phyloP scores from a whole-genome alignment of 805 yeast genomes.

The Ascoidea rubescens region DNA sequence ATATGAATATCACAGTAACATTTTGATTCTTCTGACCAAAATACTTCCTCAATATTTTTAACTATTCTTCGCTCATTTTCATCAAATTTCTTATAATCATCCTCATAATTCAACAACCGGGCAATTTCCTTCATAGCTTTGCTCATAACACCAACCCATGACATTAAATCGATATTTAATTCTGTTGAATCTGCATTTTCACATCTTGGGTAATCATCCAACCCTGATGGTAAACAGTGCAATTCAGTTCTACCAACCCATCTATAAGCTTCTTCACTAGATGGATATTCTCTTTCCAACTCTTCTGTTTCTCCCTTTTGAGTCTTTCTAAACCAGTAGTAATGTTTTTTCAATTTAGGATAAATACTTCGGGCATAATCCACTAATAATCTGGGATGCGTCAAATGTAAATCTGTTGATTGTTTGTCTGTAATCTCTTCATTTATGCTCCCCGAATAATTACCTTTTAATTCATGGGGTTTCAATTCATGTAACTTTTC shows the following conservation, averaged over 20 bases:
- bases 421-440: conserved; percentile 9
- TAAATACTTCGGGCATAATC: conserved; percentile 52
- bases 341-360: conserved; percentile 65
- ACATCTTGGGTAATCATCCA: conserved; percentile 92
- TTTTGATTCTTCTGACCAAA: conserved; percentile 60
- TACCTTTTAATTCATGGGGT: not conserved
- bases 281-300: conserved; percentile 45
- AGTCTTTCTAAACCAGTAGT: conserved; percentile 70
- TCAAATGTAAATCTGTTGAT: conserved; percentile 38
- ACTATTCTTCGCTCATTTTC: conserved; percentile 41
- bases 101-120: conserved; percentile 36
- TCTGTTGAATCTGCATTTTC: conserved; percentile 75
- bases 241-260: conserved; percentile 87
- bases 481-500: conserved; percentile 24
- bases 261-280: conserved; percentile 52
- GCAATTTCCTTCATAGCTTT: conserved; percentile 69
- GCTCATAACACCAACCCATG: conserved; percentile 94
- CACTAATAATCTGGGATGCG: conserved; percentile 43
- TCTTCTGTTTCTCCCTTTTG: conserved; percentile 67
- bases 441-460: not conserved
- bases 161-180: conserved; percentile 73
- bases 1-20: conserved; percentile 77
- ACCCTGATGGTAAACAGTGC: conserved; percentile 84
- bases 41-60: conserved; percentile 54
- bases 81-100: conserved; percentile 43